Percentiles rank a stretch among this genome's conserved stretches.
Evolutionary conservation across 2,329 filamentous ascomycete species (phyloP).

Genomic region (Neopestalotiopsis sp.): DNA sequence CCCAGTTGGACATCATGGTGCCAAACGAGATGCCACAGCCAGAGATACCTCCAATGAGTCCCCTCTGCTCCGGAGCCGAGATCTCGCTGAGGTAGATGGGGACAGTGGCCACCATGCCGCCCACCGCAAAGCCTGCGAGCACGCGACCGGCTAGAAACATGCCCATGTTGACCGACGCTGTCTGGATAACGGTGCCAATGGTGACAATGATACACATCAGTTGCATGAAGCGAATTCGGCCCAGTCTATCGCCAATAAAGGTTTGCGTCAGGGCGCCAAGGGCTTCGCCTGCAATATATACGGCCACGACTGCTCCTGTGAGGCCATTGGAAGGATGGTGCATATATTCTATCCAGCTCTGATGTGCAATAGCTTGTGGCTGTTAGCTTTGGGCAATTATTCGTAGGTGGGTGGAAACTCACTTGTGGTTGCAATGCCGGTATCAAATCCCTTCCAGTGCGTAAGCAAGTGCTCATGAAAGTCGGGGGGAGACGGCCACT

Average conservation of each 20-base stretch:
- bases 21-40: constrained; percentile 61
- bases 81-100: constrained; percentile 62
- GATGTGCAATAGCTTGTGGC: constrained; percentile 57
- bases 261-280: constrained; percentile 59
- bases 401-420: background rate
- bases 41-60: constrained; percentile 58
- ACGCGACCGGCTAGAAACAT: constrained; percentile 57
- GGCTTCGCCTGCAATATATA: constrained; percentile 65
- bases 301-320: constrained; percentile 59
- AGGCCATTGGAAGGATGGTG: constrained; percentile 56
- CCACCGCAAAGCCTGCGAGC: constrained; percentile 49
- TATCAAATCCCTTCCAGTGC: constrained; percentile 48
- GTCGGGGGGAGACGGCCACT: constrained; percentile 25
- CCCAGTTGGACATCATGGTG: constrained; percentile 62
- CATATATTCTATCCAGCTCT: constrained; percentile 66
- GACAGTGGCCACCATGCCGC: constrained; percentile 54
- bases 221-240: constrained; percentile 59
- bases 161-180: constrained; percentile 57
- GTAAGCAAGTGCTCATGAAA: background rate
- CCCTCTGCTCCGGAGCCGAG: constrained; percentile 50
- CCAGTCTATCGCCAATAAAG: constrained; percentile 56
- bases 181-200: constrained; percentile 58
- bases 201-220: constrained; percentile 59
- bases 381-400: background rate
- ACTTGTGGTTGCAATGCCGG: constrained; percentile 65